A percentile compares a stretch with the other conserved stretches of the same genome.
Evolutionary conservation across 176 grass and related monocot species (phyloP).

Genomic region (Eleusine coracana): DNA sequence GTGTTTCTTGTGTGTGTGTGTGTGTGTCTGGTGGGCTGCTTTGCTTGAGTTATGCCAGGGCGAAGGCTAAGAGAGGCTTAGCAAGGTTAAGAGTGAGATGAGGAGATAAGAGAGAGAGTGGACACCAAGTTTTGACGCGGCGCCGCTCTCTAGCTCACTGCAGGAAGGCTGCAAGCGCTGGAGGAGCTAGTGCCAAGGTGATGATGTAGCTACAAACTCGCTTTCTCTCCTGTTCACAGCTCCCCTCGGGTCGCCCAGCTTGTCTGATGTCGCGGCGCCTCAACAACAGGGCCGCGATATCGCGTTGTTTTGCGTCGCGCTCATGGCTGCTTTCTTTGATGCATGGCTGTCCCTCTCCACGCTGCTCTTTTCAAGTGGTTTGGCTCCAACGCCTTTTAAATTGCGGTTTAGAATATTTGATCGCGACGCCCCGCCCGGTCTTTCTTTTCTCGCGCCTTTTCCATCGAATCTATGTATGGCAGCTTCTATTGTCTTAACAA

Average conservation of each 20-base stretch:
- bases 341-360: slow-evolving; percentile 36
- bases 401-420: slow-evolving; percentile 47
- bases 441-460: slow-evolving; percentile 31
- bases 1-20: background rate
- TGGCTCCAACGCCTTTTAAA: slow-evolving; percentile 50
- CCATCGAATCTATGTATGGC: slow-evolving; percentile 3
- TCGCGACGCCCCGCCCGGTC: slow-evolving; percentile 49
- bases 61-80: slow-evolving; percentile 48
- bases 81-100: slow-evolving; percentile 52
- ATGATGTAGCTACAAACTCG: slow-evolving; percentile 30
- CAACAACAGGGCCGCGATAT: background rate
- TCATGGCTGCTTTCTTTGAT: slow-evolving; percentile 24
- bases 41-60: slow-evolving; percentile 30
- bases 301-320: slow-evolving; percentile 12
- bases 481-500: slow-evolving; percentile 2
- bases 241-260: background rate
- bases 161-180: slow-evolving; percentile 29
- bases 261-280: slow-evolving; percentile 13
- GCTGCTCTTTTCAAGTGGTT: slow-evolving; percentile 47
- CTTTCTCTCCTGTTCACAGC: slow-evolving; percentile 28
- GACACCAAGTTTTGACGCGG: slow-evolving; percentile 59
- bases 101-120: slow-evolving; percentile 54
- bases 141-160: slow-evolving; percentile 17
- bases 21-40: slow-evolving; percentile 3
- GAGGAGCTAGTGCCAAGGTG: slow-evolving; percentile 14